phyloP scores from a whole-genome alignment of 2,329 filamentous ascomycete genomes.

The Fusarium sp. region DNA sequence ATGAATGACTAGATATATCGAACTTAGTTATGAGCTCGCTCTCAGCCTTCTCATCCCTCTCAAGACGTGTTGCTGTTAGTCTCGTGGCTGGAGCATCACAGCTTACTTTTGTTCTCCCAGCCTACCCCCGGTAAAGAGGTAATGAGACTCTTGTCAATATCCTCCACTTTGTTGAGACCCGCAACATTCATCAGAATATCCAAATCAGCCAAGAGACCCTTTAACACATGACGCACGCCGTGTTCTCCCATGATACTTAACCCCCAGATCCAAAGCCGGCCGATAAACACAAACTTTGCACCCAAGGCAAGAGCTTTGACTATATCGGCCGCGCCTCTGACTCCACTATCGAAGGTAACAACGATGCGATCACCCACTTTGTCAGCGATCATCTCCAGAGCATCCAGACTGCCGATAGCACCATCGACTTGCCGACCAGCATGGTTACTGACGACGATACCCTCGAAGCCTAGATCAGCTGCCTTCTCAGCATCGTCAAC shows the following conservation, averaged over 20 bases:
- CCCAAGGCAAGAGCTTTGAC: slow-evolving; percentile 31
- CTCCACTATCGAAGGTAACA: slow-evolving; percentile 25
- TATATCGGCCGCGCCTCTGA: slow-evolving; percentile 28
- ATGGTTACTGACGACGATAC: slow-evolving; percentile 13
- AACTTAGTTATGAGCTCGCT: too few relatives aligned
- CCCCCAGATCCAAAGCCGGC: slow-evolving; percentile 27
- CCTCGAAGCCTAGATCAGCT: slow-evolving; percentile 16
- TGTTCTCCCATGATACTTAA: slow-evolving; percentile 29
- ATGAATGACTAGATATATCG: too few relatives aligned
- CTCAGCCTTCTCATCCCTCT: too few relatives aligned
- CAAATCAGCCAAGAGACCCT: slow-evolving; percentile 11
- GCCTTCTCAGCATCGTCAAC: slow-evolving; percentile 18
- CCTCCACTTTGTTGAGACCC: slow-evolving; percentile 2
- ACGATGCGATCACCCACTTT: slow-evolving; percentile 21
- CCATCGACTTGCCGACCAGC: slow-evolving; percentile 15
- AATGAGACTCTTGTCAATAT: slow-evolving; percentile 15
- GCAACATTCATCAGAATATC: slow-evolving; percentile 21
- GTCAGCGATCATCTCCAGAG: slow-evolving; percentile 11
- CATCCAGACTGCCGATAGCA: slow-evolving; percentile 12
- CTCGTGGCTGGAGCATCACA: neutral
- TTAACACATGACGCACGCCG: slow-evolving; percentile 22
- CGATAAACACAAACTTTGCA: slow-evolving; percentile 28
- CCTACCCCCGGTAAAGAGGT: neutral
- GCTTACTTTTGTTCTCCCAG: neutral
- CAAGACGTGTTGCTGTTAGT: too few relatives aligned